Percentiles rank a stretch among this genome's conserved stretches.
These are phyloP conservation scores for Fremontodendron californicum DNA, from an alignment of 345 rosid species.

Conservation along the genomic window DNA sequence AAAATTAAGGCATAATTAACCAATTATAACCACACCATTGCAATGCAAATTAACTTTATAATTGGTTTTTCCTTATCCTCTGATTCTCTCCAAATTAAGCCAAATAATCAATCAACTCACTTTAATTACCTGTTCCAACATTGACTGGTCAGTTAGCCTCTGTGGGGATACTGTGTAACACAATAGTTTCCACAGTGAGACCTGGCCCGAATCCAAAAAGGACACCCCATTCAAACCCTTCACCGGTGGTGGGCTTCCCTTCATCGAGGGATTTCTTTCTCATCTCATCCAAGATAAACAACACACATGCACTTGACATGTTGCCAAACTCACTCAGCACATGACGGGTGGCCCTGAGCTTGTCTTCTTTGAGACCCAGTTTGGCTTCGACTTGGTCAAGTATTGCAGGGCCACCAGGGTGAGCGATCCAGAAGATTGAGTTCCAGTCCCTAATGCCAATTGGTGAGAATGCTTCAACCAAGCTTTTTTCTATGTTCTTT, in stretches of 20 bases:
- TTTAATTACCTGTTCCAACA: neutral
- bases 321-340: conserved; percentile 4
- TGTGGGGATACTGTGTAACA: neutral
- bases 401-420: neutral
- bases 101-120: neutral
- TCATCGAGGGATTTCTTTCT: neutral
- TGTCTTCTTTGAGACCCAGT: neutral
- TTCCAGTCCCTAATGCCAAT: neutral
- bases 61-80: neutral
- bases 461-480: neutral
- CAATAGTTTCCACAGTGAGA: neutral
- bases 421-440: conserved; percentile 5
- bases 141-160: neutral
- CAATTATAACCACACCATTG: neutral
- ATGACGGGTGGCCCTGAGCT: neutral
- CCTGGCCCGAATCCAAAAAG: neutral
- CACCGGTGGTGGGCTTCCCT: neutral
- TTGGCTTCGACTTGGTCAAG: conserved; percentile 1
- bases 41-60: neutral
- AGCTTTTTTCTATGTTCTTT: neutral
- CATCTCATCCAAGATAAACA: neutral
- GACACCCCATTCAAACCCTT: conserved; percentile 6
- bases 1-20: too few species aligned
- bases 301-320: neutral
- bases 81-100: neutral